Conservation (phyloP, 2,329 filamentous ascomycete species). For the Sporothrix brunneoviolacea region DNA sequence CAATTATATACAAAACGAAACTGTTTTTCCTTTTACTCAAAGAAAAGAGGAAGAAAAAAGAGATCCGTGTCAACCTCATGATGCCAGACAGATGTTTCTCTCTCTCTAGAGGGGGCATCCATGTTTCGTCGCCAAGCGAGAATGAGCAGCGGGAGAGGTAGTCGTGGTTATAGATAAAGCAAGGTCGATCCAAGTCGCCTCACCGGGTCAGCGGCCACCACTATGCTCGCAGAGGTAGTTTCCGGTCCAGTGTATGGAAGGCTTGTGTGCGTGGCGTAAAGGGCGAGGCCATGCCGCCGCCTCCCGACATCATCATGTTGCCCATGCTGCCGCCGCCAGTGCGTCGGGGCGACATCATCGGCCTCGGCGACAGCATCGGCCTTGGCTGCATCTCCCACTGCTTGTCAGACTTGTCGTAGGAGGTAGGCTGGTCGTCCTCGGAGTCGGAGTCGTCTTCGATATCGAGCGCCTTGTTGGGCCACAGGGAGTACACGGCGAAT, state of each 20-base stretch:
- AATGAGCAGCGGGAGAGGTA: too few species aligned
- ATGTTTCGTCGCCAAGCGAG: too few species aligned
- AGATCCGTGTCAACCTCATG: too few species aligned
- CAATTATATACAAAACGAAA: conserved; percentile 17
- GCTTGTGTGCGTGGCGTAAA: conserved; percentile 30
- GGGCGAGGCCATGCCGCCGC: conserved; percentile 2
- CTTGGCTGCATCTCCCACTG: conserved; percentile 41
- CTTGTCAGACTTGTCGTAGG: conserved; percentile 35
- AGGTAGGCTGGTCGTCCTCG: conserved; percentile 24
- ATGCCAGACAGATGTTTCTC: too few species aligned
- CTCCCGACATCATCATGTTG: conserved; percentile 1
- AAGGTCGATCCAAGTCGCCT: too few species aligned
- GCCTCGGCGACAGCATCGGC: conserved; percentile 9
- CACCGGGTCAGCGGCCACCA: too few species aligned
- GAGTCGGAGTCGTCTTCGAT: conserved; percentile 34
- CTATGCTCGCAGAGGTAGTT: conserved; percentile 42
- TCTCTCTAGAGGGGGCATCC: too few species aligned
- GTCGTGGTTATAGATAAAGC: too few species aligned
- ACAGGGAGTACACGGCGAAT: conserved; percentile 52
- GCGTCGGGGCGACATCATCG: not conserved
- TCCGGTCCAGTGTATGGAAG: conserved; percentile 56
- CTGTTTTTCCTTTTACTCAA: too few species aligned
- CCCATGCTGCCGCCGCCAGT: too few species aligned
- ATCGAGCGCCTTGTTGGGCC: conserved; percentile 49
- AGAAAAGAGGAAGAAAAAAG: too few species aligned